phyloP scores from a whole-genome alignment of 2,329 filamentous ascomycete species.

The Arthrobotrys conoides region DNA sequence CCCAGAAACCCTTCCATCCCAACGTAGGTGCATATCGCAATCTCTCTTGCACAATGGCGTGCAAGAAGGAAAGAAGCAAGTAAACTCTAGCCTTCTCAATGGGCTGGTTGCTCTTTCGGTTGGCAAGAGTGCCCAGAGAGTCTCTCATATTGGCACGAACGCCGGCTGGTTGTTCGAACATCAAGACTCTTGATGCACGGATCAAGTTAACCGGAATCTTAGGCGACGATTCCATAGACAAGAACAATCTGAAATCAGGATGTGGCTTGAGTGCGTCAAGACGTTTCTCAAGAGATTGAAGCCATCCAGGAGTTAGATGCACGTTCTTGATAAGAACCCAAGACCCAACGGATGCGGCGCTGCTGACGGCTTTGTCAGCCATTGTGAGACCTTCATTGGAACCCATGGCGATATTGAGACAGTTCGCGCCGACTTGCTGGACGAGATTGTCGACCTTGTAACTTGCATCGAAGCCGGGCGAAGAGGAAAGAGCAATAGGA shows the following conservation, averaged over 20 bases:
- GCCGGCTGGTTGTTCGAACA: slow-evolving; percentile 98
- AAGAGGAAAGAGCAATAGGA: slow-evolving; percentile 92
- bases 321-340: slow-evolving; percentile 99
- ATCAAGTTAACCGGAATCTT: slow-evolving; percentile 98
- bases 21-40: slow-evolving; percentile 92
- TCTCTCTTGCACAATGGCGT: slow-evolving; percentile 95
- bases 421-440: slow-evolving; percentile 83
- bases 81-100: slow-evolving; percentile 93
- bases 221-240: slow-evolving; percentile 96
- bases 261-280: slow-evolving; percentile 96
- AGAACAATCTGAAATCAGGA: slow-evolving; percentile 90
- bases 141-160: slow-evolving; percentile 99
- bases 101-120: slow-evolving; percentile 82
- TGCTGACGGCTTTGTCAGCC: slow-evolving; percentile 94
- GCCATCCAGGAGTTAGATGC: slow-evolving; percentile 93
- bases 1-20: slow-evolving; percentile 99
- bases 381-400: slow-evolving; percentile 93
- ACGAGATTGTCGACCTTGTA: slow-evolving; percentile 99
- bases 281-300: slow-evolving; percentile 96
- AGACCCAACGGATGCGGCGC: slow-evolving; percentile 88
- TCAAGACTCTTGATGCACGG: slow-evolving; percentile 90
- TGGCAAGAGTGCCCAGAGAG: slow-evolving; percentile 85
- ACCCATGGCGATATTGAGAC: slow-evolving; percentile 98
- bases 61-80: slow-evolving; percentile 90
- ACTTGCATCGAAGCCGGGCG: slow-evolving; percentile 95